A percentile compares a stretch with the other conserved stretches of the same genome.
These are phyloP conservation scores for Erysimum cheiranthoides DNA, from an alignment of 345 rosid species.

Conservation along the genomic window DNA sequence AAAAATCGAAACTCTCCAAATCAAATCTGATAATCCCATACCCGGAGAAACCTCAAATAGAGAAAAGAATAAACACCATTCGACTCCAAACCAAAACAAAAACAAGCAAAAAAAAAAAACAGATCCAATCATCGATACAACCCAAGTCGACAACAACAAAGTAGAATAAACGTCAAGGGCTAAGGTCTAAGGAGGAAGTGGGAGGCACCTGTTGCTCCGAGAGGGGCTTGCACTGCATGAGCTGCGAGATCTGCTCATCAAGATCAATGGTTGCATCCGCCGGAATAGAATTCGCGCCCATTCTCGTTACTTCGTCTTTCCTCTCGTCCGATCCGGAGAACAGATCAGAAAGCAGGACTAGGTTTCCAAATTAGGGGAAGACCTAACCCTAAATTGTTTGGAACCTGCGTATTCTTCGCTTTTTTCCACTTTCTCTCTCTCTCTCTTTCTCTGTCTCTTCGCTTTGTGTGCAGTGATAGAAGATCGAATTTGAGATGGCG, in stretches of 20 bases:
- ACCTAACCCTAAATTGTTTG: constrained; percentile 57
- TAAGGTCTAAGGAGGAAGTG: constrained; percentile 10
- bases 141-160: constrained; percentile 25
- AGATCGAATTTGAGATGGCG: constrained; percentile 44
- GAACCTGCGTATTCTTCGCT: constrained; percentile 45
- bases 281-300: constrained; percentile 74
- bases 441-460: constrained; percentile 35
- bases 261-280: constrained; percentile 67
- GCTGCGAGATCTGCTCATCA: constrained; percentile 86
- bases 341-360: constrained; percentile 41
- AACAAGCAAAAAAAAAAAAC: neutral
- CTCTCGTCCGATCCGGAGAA: constrained; percentile 33
- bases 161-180: neutral
- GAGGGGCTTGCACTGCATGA: constrained; percentile 90
- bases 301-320: constrained; percentile 40
- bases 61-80: neutral
- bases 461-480: constrained; percentile 40
- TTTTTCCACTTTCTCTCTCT: constrained; percentile 9
- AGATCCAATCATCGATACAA: constrained; percentile 44
- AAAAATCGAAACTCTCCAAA: neutral
- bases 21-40: constrained; percentile 22
- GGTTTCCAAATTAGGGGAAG: constrained; percentile 59
- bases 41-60: constrained; percentile 8
- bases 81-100: constrained; percentile 6
- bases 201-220: constrained; percentile 73